Evolutionary conservation across 192 early-diverging fungal species (phyloP), one percentile per base, ranked within the genome.

Genomic region (Rhizophagus prolifer): DNA sequence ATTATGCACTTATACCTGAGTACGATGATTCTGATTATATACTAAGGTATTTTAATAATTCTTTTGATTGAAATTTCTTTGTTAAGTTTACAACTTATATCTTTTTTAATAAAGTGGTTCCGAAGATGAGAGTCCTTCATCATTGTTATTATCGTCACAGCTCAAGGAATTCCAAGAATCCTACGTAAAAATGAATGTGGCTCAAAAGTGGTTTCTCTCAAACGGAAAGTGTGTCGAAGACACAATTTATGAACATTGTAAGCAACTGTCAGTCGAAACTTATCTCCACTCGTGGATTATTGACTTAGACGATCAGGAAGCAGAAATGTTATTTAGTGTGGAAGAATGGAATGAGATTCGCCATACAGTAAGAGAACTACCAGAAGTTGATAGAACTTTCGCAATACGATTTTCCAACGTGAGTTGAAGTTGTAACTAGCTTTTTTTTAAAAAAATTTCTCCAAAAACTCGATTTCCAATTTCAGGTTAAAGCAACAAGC

Each of bases 331-430:
- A 25, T 74, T 74, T 47, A 64, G 4, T 19, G 12, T 30, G 9
- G n/a, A 61, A 63, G 61, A 75, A 13, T 75, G 28, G 41, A 63
- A 63, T 46, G 34, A 75, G n/a, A 78, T 72, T 28, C 30, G 23
- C 25, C 38, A 30, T 78, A n/a, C 0, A 30, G 31, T 64, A n/a
- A 72, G 16, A 47, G 28, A 50, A 54, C 41, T 77, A 50, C 38
- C 75, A 77, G 65, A 77, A 46, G 69, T 77, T 77, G 67, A 77
- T 58, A 38, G 36, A 41, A 60, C 62, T 63, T 75, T 66, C 54
- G 46, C 36, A 41, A 73, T 67, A 69, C 62, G 78, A 71, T 79
- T 79, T 73, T 30, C 78, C 8, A 61, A 73, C 36, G 70, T 79
- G 63, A 72, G 62, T 79, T 58, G 38, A 64, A 58, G 60, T 41